Percentiles rank a stretch among this genome's conserved stretches.
These are phyloP conservation scores for Citrus cavaleriei DNA, from an alignment of 345 rosid genomes.

Conservation along the genomic window DNA sequence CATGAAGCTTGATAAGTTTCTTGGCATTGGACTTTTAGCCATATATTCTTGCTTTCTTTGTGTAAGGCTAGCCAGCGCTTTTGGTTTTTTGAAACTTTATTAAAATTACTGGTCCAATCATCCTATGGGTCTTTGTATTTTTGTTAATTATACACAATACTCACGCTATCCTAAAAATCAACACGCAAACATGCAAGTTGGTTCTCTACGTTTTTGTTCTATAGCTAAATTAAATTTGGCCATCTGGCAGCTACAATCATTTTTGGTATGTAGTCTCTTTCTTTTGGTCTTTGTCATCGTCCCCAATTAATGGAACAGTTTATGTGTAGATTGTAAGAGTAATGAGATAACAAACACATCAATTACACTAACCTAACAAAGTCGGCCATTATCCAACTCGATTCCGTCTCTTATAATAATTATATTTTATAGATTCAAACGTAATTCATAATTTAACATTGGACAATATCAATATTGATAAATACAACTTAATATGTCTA, in stretches of 20 bases:
- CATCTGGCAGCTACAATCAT: neutral
- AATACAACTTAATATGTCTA: too few relatives aligned
- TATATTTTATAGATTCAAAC: too few relatives aligned
- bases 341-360: too few relatives aligned
- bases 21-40: constrained; percentile 74
- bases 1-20: constrained; percentile 58
- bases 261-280: neutral
- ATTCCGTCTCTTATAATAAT: too few relatives aligned
- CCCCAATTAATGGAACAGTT: neutral
- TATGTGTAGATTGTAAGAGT: neutral
- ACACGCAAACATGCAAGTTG: neutral
- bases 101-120: neutral
- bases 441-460: too few relatives aligned
- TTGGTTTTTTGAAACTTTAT: constrained; percentile 31
- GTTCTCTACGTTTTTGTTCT: neutral
- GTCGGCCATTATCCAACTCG: too few relatives aligned
- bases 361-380: too few relatives aligned
- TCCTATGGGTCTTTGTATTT: neutral
- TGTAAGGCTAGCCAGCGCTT: constrained; percentile 40
- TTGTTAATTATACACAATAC: neutral
- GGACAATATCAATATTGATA: too few relatives aligned
- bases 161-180: neutral
- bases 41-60: constrained; percentile 70
- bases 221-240: neutral
- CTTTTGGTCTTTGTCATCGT: neutral